These are phyloP conservation scores for Pontederia crassipes DNA, from an alignment of 176 grass and related monocot genomes.

Conservation along the genomic window DNA sequence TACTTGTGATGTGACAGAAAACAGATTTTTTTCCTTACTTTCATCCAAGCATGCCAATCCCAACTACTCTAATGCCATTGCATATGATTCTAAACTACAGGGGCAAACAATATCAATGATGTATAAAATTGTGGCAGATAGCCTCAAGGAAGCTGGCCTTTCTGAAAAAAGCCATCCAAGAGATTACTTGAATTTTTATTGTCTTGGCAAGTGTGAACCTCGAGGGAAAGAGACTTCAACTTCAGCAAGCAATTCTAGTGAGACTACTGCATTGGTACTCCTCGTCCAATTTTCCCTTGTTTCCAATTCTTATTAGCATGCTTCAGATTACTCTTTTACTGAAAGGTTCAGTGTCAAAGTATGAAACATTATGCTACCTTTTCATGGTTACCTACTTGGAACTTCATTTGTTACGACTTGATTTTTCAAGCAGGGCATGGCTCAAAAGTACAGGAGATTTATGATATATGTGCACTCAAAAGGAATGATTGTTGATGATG, in stretches of 20 bases:
- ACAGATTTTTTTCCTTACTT: too few relatives aligned
- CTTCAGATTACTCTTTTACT: too few relatives aligned
- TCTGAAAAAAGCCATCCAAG: conserved; percentile 39
- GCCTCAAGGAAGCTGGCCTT: conserved; percentile 34
- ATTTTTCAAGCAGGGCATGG: conserved; percentile 20
- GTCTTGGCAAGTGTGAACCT: conserved; percentile 53
- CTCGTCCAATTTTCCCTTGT: too few relatives aligned
- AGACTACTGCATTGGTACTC: conserved; percentile 29
- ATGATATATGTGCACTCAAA: conserved; percentile 84
- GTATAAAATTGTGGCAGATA: conserved; percentile 51
- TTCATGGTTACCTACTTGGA: not conserved
- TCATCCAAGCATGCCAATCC: too few relatives aligned
- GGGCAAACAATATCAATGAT: conserved; percentile 71
- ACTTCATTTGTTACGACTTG: not conserved
- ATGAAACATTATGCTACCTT: too few relatives aligned
- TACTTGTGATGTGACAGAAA: too few relatives aligned
- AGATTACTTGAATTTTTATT: conserved; percentile 69
- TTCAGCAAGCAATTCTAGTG: conserved; percentile 22
- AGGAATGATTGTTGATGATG: conserved; percentile 63
- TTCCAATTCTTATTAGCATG: too few relatives aligned
- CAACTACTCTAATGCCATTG: not conserved
- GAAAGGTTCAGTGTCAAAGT: too few relatives aligned
- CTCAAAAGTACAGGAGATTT: conserved; percentile 53
- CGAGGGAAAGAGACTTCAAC: conserved; percentile 2
- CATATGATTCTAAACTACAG: conserved; percentile 25